Evolutionary conservation across 768 basidiomycete genomes (phyloP), one percentile per base, ranked within the genome.

Genomic region (Pleurotus cornucopiae): DNA sequence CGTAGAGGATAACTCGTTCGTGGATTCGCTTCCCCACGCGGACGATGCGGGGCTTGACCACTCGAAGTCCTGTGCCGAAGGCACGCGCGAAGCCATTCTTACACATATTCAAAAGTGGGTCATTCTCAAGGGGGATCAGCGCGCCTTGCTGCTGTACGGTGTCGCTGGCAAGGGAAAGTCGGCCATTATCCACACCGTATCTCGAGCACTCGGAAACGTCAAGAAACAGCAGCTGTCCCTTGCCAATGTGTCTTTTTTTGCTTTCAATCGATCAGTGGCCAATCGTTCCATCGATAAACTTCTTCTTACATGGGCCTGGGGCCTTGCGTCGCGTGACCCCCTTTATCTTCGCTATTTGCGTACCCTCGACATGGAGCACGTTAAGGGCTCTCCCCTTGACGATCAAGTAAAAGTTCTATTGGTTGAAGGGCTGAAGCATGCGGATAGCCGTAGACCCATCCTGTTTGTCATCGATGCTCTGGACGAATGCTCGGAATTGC

Each of bases 121-220:
- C 11, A 57, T 61, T n/a, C 26, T 40, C 30, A 6, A 43, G 1
- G 20, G 13, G 23, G 37, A 21, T 12, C 34, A 4, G 13, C 44
- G 23, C 44, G 51, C 30, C 46, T 46, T 47, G n/a, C 23, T 49
- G 5, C 49, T 52, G 3, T 18, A 16, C 21, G 49, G 49, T 9
- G 34, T 38, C 14, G 71, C 73, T 11, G 75, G 75, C 7, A 63
- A 59, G 7, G 75, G 75, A 7, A 76, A 75, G 59, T 72, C 73
- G 2, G 58, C 72, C 21, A 70, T 76, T 14, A 66, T 72, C 5
- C 66, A 69, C 26, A 26, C 26, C 26, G 26, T 26, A 26, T 26
- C 30, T 30, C 38, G 68, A 71, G 5, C 58, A 75, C n/a, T 68
- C 69, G 12, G 16, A 61, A 4, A 55, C 52, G 16, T 62, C 67